phyloP scores from a whole-genome alignment of 805 yeast species.

The Ogataea pini region DNA sequence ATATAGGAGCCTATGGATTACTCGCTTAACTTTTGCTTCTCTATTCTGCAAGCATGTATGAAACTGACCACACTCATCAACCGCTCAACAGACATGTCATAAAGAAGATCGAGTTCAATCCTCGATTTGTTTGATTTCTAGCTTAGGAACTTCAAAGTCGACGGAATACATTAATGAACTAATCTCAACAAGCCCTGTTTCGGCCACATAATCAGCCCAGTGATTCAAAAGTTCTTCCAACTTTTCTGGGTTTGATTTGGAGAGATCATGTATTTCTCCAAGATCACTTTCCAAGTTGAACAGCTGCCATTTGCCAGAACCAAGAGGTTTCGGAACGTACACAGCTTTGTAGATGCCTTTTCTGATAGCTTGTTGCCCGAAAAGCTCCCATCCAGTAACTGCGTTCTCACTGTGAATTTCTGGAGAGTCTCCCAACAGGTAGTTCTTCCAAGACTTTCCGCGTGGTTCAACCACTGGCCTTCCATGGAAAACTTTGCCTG shows the following conservation, averaged over 20 bases:
- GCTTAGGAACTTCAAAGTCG: neutral
- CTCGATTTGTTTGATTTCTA: neutral
- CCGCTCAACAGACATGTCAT: too few relatives aligned
- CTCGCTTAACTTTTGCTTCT: too few relatives aligned
- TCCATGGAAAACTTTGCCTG: constrained; percentile 43
- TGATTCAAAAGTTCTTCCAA: constrained; percentile 44
- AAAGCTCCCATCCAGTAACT: constrained; percentile 58
- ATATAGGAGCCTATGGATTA: too few relatives aligned
- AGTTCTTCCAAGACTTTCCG: constrained; percentile 48
- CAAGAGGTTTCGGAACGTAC: constrained; percentile 50
- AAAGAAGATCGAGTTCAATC: too few relatives aligned
- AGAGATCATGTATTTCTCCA: constrained; percentile 52
- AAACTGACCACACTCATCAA: too few relatives aligned
- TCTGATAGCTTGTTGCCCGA: constrained; percentile 57
- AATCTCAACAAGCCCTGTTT: constrained; percentile 46
- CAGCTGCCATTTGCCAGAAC: constrained; percentile 51
- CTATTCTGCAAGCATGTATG: too few relatives aligned
- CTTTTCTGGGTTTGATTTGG: constrained; percentile 37
- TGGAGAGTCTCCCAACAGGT: constrained; percentile 33
- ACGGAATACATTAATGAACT: constrained; percentile 6
- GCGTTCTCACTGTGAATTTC: constrained; percentile 43
- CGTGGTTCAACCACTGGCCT: constrained; percentile 44
- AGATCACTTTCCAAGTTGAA: constrained; percentile 41
- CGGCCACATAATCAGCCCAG: constrained; percentile 55
- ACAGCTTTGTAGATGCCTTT: constrained; percentile 50